Percentiles rank a stretch among this genome's conserved stretches.
Conservation (phyloP, 129 eudicot genomes). For the Chrysanthemum lavandulifolium region DNA sequence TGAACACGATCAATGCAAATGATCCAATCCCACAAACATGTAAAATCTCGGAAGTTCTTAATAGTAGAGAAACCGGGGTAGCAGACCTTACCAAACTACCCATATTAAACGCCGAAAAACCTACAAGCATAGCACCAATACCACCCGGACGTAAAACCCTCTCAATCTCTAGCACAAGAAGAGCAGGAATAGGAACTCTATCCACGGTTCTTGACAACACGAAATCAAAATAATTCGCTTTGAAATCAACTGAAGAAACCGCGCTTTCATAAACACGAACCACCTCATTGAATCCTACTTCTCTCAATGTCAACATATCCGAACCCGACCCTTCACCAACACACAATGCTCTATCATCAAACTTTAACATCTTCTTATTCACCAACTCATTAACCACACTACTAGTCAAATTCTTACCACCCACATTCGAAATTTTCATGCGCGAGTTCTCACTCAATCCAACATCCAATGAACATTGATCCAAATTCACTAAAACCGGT, state of each 20-base stretch:
- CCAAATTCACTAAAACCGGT: conserved; percentile 37
- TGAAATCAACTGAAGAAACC: conserved; percentile 53
- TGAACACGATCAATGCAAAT: conserved; percentile 21
- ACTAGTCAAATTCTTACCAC: conserved; percentile 47
- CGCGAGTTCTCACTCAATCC: conserved; percentile 16
- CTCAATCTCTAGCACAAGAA: conserved; percentile 75
- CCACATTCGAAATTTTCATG: conserved; percentile 26
- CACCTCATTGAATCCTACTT: conserved; percentile 51
- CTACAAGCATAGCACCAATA: conserved; percentile 64
- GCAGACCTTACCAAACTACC: conserved; percentile 59
- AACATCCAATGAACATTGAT: conserved; percentile 47
- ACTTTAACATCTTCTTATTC: conserved; percentile 50
- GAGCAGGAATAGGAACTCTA: conserved; percentile 68
- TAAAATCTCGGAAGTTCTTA: conserved; percentile 60
- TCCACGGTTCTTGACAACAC: conserved; percentile 29
- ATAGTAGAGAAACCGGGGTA: conserved; percentile 54
- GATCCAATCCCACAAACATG: conserved; percentile 54
- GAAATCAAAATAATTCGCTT: conserved; percentile 60
- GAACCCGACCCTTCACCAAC: conserved; percentile 70
- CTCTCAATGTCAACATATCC: conserved; percentile 44
- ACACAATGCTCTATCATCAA: conserved; percentile 57
- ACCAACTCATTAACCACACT: conserved; percentile 67
- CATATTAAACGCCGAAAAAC: conserved; percentile 33
- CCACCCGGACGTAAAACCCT: conserved; percentile 80
- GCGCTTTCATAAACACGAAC: conserved; percentile 57